These are phyloP conservation scores for Deinandra increscens DNA, from an alignment of 129 eudicot species.

Conservation along the genomic window DNA sequence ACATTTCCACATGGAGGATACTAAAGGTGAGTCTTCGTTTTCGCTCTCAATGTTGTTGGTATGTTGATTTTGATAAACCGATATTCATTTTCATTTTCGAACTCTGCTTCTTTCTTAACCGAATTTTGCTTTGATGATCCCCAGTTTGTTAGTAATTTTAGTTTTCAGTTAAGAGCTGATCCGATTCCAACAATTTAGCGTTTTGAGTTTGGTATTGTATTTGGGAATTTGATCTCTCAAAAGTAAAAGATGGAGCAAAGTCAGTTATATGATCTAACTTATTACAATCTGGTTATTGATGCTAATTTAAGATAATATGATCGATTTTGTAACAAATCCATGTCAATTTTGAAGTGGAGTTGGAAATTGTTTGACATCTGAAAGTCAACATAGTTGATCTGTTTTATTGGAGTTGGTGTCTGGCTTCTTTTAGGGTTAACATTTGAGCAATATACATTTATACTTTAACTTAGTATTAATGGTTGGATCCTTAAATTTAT, in stretches of 20 bases:
- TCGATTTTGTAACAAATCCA: neutral
- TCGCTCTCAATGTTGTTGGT: conserved; percentile 1
- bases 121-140: conserved; percentile 7
- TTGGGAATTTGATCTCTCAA: conserved; percentile 12
- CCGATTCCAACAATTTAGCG: neutral
- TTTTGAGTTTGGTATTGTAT: neutral
- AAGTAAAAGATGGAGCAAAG: conserved; percentile 1
- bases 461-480: neutral
- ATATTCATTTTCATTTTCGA: neutral
- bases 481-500: neutral
- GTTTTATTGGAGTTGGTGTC: neutral
- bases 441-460: neutral
- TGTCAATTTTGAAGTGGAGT: neutral
- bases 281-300: neutral
- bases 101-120: neutral
- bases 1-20: conserved; percentile 36
- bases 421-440: neutral
- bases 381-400: conserved; percentile 4
- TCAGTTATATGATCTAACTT: neutral
- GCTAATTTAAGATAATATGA: neutral
- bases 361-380: neutral
- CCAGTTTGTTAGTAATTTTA: neutral
- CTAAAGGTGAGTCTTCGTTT: conserved; percentile 25
- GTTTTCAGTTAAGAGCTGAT: neutral
- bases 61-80: conserved; percentile 18